Evolutionary conservation across 371 early-diverging fungal genomes (phyloP).

Genomic region (Rhizopus delemar): DNA sequence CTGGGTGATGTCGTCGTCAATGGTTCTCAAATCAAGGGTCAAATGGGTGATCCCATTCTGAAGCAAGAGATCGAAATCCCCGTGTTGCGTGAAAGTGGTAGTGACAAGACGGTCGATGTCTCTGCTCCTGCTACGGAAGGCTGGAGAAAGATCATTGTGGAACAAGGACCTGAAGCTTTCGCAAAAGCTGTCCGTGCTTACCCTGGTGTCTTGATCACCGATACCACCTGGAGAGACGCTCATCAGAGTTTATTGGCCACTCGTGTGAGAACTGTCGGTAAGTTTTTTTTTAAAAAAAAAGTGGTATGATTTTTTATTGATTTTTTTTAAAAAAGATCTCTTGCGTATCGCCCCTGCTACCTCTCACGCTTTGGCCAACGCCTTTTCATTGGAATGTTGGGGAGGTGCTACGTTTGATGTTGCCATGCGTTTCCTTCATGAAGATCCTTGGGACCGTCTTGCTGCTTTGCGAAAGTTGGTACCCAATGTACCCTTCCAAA

Average conservation of each 20-base stretch:
- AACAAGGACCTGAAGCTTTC: constrained; percentile 86
- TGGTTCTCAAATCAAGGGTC: constrained; percentile 90
- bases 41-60: constrained; percentile 67
- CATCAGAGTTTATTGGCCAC: constrained; percentile 93
- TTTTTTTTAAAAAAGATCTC: constrained; percentile 41
- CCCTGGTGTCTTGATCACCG: constrained; percentile 85
- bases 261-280: constrained; percentile 87
- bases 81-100: constrained; percentile 44
- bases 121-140: constrained; percentile 67
- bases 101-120: constrained; percentile 49
- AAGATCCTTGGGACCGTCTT: constrained; percentile 95
- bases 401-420: constrained; percentile 97
- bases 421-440: constrained; percentile 90
- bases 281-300: constrained; percentile 15
- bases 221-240: constrained; percentile 95
- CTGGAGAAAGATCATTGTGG: constrained; percentile 86
- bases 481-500: constrained; percentile 97
- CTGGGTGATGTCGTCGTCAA: constrained; percentile 91
- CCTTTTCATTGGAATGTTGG: constrained; percentile 92
- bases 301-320: constrained; percentile 4
- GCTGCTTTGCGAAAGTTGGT: constrained; percentile 75
- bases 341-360: constrained; percentile 84
- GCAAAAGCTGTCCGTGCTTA: constrained; percentile 88
- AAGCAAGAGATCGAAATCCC: constrained; percentile 67
- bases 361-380: constrained; percentile 82